Evolutionary conservation across 2,329 filamentous ascomycete species (phyloP).

Genomic region (Colletotrichum navitas): DNA sequence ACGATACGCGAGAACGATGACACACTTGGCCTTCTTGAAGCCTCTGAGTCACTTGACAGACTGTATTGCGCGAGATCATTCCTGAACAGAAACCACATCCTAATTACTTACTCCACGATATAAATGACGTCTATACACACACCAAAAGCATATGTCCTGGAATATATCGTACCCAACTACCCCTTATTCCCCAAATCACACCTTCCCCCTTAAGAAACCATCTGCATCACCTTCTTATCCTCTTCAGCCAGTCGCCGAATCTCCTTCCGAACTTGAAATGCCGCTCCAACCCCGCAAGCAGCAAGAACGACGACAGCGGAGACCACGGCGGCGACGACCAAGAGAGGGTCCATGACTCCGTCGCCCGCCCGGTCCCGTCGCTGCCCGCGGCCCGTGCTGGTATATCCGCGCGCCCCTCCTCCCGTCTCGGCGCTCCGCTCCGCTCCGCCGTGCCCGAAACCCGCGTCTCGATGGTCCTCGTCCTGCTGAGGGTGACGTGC

Average conservation of each 20-base stretch:
- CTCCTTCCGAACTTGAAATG: not conserved
- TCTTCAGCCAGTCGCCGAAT: constrained; percentile 19
- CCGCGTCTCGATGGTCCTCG: not conserved
- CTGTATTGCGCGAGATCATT: not conserved
- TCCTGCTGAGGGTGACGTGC: not conserved
- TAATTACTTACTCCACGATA: not conserved
- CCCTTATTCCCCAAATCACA: not conserved
- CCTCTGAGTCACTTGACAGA: not conserved
- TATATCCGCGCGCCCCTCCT: not conserved
- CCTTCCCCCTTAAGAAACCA: not conserved
- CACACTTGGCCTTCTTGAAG: not conserved
- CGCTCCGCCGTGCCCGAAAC: not conserved
- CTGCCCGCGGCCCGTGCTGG: not conserved
- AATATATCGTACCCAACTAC: not conserved
- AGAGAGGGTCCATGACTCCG: not conserved
- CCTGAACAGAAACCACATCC: not conserved
- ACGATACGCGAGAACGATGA: not conserved
- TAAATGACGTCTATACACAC: not conserved
- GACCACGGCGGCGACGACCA: not conserved
- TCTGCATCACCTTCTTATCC: constrained; percentile 42
- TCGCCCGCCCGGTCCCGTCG: too few species aligned
- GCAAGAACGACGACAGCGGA: not conserved
- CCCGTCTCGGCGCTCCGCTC: not conserved
- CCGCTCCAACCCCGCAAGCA: constrained; percentile 1
- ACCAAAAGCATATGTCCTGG: not conserved